Conservation (phyloP, 352 stramenopile species). For the Phytophthora pini region DNA sequence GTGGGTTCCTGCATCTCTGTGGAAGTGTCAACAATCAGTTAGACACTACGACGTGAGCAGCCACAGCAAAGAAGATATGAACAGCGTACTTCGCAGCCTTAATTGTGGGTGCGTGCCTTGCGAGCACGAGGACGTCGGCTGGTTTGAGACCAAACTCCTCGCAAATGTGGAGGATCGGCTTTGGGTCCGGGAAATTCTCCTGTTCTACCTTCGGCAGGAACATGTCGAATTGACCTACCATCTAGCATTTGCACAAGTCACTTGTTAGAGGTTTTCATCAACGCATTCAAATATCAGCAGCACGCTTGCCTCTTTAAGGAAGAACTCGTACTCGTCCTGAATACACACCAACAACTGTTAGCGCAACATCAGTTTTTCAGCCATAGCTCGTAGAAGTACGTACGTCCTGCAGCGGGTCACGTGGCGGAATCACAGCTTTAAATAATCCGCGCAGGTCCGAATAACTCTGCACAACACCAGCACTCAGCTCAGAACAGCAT, state of each 20-base stretch:
- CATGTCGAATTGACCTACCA: slow-evolving; percentile 71
- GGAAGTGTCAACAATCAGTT: not conserved
- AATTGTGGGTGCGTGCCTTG: slow-evolving; percentile 58
- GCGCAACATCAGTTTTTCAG: not conserved
- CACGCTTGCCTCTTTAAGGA: slow-evolving; percentile 63
- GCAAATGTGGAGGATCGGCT: slow-evolving; percentile 57
- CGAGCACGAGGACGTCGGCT: slow-evolving; percentile 63
- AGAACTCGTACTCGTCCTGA: slow-evolving; percentile 71
- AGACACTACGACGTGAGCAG: too few relatives aligned
- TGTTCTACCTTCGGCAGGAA: slow-evolving; percentile 56
- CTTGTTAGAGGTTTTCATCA: not conserved
- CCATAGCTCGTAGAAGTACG: not conserved
- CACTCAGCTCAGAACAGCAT: not conserved
- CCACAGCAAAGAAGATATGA: not conserved
- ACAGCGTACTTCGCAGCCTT: slow-evolving; percentile 66
- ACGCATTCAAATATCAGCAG: not conserved
- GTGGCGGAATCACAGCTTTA: slow-evolving; percentile 64
- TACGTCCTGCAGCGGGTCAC: slow-evolving; percentile 61
- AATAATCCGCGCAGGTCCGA: slow-evolving; percentile 62
- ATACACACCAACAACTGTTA: not conserved
- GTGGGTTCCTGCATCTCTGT: slow-evolving; percentile 59
- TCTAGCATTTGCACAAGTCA: slow-evolving; percentile 39
- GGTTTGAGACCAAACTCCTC: slow-evolving; percentile 58
- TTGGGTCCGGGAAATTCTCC: slow-evolving; percentile 53
- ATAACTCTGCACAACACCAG: slow-evolving; percentile 53